Evolutionary conservation across 257 asterid genomes (phyloP).

Genomic region (Thymus quinquecostatus): DNA sequence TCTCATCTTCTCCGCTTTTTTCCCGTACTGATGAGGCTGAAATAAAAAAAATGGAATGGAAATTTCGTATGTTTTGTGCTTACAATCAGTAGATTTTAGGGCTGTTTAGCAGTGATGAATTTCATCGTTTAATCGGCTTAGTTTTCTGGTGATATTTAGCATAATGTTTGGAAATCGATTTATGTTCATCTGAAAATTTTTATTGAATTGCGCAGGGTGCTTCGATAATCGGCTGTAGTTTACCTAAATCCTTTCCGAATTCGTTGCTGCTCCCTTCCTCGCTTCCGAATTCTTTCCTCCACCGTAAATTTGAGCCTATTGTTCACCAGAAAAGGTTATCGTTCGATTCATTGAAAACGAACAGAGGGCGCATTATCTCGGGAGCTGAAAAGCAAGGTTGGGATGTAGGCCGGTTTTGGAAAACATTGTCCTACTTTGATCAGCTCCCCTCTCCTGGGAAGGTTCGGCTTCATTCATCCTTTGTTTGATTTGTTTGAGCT

Average conservation of each 20-base stretch:
- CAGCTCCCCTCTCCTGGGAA: constrained; percentile 97
- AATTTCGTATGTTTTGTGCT: background rate
- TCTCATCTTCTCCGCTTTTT: background rate
- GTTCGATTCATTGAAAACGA: constrained; percentile 42
- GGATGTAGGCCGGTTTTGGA: constrained; percentile 88
- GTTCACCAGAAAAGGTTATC: constrained; percentile 39
- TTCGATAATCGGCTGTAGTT: constrained; percentile 42
- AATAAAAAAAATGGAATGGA: background rate
- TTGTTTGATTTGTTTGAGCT: constrained; percentile 9
- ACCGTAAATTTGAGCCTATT: constrained; percentile 38
- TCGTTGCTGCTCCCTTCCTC: constrained; percentile 38
- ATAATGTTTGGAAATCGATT: constrained; percentile 2
- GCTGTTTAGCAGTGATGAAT: background rate
- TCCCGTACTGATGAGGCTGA: background rate
- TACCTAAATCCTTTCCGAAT: constrained; percentile 33
- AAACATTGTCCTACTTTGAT: constrained; percentile 84
- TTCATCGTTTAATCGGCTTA: background rate
- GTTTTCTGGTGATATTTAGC: background rate
- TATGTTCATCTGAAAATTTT: background rate
- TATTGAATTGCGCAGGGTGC: constrained; percentile 49
- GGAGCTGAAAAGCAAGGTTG: constrained; percentile 77
- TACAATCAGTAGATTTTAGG: background rate
- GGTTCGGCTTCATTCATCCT: constrained; percentile 48
- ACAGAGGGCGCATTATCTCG: constrained; percentile 49
- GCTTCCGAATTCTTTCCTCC: constrained; percentile 51